phyloP scores from a whole-genome alignment of 2,329 filamentous ascomycete genomes.

The Penicillium glabrum region DNA sequence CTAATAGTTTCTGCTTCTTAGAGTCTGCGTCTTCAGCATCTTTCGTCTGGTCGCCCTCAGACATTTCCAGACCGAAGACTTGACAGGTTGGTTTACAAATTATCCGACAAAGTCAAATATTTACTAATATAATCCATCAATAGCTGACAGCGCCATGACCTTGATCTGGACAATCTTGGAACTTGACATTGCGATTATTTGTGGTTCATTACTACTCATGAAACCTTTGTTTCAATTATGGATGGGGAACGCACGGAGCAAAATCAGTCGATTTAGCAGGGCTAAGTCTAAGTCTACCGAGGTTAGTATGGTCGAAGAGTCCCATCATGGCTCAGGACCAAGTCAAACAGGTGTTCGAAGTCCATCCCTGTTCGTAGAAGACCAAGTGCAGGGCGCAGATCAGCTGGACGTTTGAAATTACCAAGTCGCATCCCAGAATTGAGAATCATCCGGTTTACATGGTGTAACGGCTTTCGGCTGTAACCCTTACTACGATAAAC shows the following conservation, averaged over 20 bases:
- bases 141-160: background rate
- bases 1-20: background rate
- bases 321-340: background rate
- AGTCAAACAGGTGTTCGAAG: background rate
- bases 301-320: background rate
- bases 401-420: background rate
- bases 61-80: constrained; percentile 3
- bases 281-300: background rate
- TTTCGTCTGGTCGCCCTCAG: constrained; percentile 3
- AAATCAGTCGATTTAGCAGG: background rate
- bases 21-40: constrained; percentile 22
- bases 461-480: background rate
- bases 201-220: constrained; percentile 19
- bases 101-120: too few relatives aligned
- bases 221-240: constrained; percentile 15
- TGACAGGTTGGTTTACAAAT: constrained; percentile 1
- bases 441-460: background rate
- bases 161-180: constrained; percentile 20
- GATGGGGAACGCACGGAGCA: background rate
- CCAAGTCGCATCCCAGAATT: background rate
- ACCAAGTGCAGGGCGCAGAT: background rate
- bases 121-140: background rate
- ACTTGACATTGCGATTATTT: constrained; percentile 21
- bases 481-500: too few relatives aligned
- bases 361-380: background rate